Conservation (phyloP, 73 alveolate genomes). For the Paramecium tetraurelia region DNA sequence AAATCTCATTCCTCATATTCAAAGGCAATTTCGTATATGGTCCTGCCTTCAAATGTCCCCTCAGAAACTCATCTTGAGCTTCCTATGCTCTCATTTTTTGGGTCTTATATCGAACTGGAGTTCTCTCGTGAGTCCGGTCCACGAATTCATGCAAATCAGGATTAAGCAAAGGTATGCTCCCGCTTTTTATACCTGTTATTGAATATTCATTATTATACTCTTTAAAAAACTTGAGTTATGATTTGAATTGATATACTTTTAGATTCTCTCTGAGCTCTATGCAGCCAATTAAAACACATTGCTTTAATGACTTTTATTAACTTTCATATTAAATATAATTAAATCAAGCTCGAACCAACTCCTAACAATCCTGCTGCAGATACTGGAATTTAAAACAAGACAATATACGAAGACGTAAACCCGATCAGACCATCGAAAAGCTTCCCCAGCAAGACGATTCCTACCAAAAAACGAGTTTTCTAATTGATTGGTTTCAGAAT, state of each 20-base stretch:
- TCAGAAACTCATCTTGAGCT: background rate
- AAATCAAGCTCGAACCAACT: background rate
- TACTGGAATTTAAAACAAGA: background rate
- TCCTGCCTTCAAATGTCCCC: background rate
- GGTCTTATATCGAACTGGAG: background rate
- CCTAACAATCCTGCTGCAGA: background rate
- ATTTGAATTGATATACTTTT: background rate
- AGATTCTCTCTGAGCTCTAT: background rate
- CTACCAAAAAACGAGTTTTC: background rate
- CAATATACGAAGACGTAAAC: background rate
- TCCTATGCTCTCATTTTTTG: background rate
- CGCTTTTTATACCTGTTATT: background rate
- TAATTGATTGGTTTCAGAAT: background rate
- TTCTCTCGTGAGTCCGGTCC: background rate
- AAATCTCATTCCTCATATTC: background rate
- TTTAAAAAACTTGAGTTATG: background rate
- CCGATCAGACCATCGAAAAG: background rate
- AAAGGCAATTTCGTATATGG: background rate
- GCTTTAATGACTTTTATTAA: background rate
- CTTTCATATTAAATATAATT: background rate
- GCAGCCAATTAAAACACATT: constrained; percentile 2
- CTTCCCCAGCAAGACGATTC: background rate
- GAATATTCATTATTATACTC: background rate
- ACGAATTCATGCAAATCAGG: constrained; percentile 44
- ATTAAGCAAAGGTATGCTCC: constrained; percentile 33